Evolutionary conservation across 257 asterid genomes (phyloP), one percentile per base, ranked within the genome.

Genomic region (Lantana camara): DNA sequence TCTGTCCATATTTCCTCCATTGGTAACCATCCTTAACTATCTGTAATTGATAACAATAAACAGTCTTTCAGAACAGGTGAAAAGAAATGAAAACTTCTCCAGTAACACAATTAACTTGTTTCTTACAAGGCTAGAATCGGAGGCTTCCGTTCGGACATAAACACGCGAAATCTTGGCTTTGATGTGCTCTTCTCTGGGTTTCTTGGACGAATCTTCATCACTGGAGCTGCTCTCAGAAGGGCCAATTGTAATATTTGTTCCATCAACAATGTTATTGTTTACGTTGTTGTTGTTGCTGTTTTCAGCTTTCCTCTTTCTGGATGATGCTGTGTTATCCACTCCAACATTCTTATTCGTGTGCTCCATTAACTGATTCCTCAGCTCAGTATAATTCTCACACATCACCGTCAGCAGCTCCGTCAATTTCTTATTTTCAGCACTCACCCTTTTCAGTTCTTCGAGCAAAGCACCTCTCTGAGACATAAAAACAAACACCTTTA

Each of bases 51-150:
- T 7, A 55, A 34, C 40, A 11, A 57, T 13, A 12, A 54, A 35
- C 30, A 52, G 12, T 27, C 16, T 15, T 17, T 73, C 19, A 60
- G 52, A 42, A 35, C 12, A 48, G 29, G 19, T 13, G 23, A 48
- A 14, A 13, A 21, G 3, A 19, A 15, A 48, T 14, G 0, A 52
- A 23, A 4, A 40, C 1, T 4, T 42, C 4, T 14, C 35, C 16
- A 62, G 9, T 1, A 41, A 13, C 23, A 44, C 27, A 44, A 54
- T 27, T 27, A 16, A 45, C 40, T 1, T 35, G 11, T 35, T 5
- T 8, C 27, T 81, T 75, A 94, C 99, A 20, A 90, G 97, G 95
- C 86, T 82, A 27, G 90, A 72, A 72, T 94, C 99, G 10, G 97
- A 85, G 44, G 96, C 79, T 66, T 86, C 96, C 0, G 98, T 84